Conservation (phyloP, 2,329 filamentous ascomycete genomes). For the Epichloe aotearoae region DNA sequence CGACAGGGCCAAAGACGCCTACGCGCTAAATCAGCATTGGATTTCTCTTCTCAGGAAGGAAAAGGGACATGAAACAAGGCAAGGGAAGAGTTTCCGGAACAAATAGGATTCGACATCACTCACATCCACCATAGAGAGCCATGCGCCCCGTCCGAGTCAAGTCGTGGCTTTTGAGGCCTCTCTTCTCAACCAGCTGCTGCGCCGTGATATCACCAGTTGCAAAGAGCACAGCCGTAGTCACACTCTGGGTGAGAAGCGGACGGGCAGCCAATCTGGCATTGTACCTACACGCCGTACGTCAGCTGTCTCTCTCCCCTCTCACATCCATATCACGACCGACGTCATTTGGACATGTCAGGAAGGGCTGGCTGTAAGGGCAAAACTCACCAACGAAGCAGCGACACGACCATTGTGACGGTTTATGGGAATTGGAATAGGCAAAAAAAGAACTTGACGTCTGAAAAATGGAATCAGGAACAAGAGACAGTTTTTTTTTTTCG, state of each 20-base stretch:
- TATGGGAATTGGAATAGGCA: background rate
- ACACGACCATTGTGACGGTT: conserved; percentile 7
- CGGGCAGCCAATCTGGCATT: conserved; percentile 66
- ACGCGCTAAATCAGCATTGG: background rate
- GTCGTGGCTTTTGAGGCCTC: conserved; percentile 65
- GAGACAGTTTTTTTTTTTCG: background rate
- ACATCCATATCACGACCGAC: background rate
- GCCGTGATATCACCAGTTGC: conserved; percentile 82
- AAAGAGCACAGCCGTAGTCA: conserved; percentile 86
- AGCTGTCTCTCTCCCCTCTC: background rate
- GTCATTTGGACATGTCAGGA: background rate
- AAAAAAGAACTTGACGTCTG: background rate
- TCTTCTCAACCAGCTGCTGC: conserved; percentile 80
- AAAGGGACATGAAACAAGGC: background rate
- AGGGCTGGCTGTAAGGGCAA: background rate
- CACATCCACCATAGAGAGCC: conserved; percentile 67
- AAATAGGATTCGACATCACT: conserved; percentile 15
- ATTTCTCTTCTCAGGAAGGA: too few species aligned
- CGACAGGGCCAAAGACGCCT: conserved; percentile 78
- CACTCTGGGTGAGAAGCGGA: conserved; percentile 78
- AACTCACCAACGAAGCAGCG: conserved; percentile 20
- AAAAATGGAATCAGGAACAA: background rate
- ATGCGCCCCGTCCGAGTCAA: conserved; percentile 60
- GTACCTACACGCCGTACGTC: conserved; percentile 49
- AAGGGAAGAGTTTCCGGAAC: background rate